Evolutionary conservation across 768 basidiomycete species (phyloP).

Genomic region (Pulveroboletus sp.): DNA sequence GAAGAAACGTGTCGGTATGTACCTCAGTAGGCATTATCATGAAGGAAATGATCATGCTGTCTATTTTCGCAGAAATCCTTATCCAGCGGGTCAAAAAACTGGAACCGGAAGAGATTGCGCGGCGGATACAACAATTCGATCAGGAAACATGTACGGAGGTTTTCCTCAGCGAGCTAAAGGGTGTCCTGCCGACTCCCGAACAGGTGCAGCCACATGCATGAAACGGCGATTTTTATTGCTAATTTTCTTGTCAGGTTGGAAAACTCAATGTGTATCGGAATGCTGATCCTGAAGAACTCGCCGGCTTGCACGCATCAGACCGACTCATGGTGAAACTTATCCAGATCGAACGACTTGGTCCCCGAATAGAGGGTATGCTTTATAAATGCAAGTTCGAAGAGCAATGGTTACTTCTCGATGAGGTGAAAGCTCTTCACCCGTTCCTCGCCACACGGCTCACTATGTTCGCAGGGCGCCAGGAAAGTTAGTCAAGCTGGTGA

Average conservation of each 20-base stretch:
- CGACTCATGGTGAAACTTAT: conserved; percentile 96
- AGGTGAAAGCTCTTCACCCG: conserved; percentile 41
- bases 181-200: conserved; percentile 86
- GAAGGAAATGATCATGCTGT: background rate
- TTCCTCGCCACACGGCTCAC: conserved; percentile 3
- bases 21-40: background rate
- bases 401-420: conserved; percentile 73
- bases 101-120: conserved; percentile 82
- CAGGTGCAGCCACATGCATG: conserved; percentile 45
- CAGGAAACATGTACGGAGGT: conserved; percentile 79
- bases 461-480: conserved; percentile 56
- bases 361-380: conserved; percentile 93
- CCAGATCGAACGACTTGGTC: conserved; percentile 83
- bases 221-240: background rate
- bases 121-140: conserved; percentile 82
- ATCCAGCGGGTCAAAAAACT: conserved; percentile 82
- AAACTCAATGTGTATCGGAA: conserved; percentile 88
- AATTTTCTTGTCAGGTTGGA: conserved; percentile 51
- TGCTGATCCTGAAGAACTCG: conserved; percentile 81
- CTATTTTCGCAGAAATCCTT: conserved; percentile 65
- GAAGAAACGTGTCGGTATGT: conserved; percentile 89
- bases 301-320: conserved; percentile 88
- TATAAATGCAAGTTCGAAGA: conserved; percentile 89
- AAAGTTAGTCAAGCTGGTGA: conserved; percentile 80
- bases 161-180: conserved; percentile 85